Evolutionary conservation across 2,329 filamentous ascomycete species (phyloP), one percentile per base, ranked within the genome.

Genomic region (Fusarium sp.): DNA sequence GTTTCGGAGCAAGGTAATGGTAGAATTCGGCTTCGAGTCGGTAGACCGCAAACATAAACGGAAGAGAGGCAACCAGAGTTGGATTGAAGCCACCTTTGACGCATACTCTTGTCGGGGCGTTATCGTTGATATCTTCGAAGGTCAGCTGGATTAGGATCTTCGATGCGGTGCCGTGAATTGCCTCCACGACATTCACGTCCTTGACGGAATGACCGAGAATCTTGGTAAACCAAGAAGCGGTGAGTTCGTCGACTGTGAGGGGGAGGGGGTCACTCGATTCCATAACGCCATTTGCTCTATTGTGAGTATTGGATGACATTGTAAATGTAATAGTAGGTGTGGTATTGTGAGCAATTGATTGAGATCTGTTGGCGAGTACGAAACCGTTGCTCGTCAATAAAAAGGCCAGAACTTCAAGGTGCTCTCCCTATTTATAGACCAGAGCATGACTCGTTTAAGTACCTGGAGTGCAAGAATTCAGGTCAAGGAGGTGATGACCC

Each of bases 81-180:
- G 46, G 20, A 1, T 65, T 62, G 17, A 62, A 54, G 0, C 65
- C 61, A 3, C 65, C 50, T 27, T 68, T 68, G 20, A 69, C 53
- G 7, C 61, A 68, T 4, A 63, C 7, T 19, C 7, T 47, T 3
- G 10, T 14, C 3, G 11, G 1, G 9, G 20, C 22, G 4, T 4
- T 9, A 35, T 35, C 10, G 17, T 6, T 20, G 4, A 13, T 3
- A 19, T 27, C 40, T 7, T 39, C 10, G 20, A 40, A 56, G 0
- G 13, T 43, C 3, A 68, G 20, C 7, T 33, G 14, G 3, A 59
- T 22, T 0, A 40, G 11, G 9, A 65, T 43, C 13, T 65, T 62
- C 6, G 63, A 65, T 2, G 56, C 67, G 13, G 59, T 67, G 15
- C 67, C 52, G 3, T 57, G 58, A 22, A 65, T 56, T 0, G 10